Evolutionary conservation across 192 early-diverging fungal genomes (phyloP).

Genomic region (Podila clonocystis): DNA sequence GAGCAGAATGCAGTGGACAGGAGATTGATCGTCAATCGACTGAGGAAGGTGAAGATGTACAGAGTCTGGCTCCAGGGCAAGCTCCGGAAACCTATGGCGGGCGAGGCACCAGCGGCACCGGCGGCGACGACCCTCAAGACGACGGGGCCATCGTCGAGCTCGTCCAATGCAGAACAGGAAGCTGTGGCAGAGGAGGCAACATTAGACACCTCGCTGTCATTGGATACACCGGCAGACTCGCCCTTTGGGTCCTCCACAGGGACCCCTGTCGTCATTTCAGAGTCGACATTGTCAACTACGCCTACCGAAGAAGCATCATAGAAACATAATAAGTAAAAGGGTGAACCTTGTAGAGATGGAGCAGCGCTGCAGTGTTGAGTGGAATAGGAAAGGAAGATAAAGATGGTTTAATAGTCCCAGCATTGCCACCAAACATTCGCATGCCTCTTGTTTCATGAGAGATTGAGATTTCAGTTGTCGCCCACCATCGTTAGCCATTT

Average conservation of each 20-base stretch:
- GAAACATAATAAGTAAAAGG: no score
- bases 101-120: slow-evolving; percentile 13
- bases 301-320: no score
- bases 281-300: no score
- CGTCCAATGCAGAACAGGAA: background rate
- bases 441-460: no score
- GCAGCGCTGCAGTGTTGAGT: no score
- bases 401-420: no score
- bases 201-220: slow-evolving; percentile 1
- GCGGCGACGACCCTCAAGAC: slow-evolving; percentile 23
- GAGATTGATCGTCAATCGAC: slow-evolving; percentile 92
- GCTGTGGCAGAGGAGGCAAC: background rate
- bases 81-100: slow-evolving; percentile 74
- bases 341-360: no score
- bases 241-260: background rate
- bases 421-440: no score
- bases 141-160: background rate
- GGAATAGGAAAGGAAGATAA: no score
- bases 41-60: slow-evolving; percentile 96
- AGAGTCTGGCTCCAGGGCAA: slow-evolving; percentile 97
- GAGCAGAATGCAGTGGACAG: slow-evolving; percentile 95
- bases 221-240: slow-evolving; percentile 24
- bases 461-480: no score
- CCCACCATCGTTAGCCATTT: no score
- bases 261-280: no score